These are phyloP conservation scores for Macadamia integrifolia DNA, from an alignment of 164 flowering plant genomes.

Conservation along the genomic window DNA sequence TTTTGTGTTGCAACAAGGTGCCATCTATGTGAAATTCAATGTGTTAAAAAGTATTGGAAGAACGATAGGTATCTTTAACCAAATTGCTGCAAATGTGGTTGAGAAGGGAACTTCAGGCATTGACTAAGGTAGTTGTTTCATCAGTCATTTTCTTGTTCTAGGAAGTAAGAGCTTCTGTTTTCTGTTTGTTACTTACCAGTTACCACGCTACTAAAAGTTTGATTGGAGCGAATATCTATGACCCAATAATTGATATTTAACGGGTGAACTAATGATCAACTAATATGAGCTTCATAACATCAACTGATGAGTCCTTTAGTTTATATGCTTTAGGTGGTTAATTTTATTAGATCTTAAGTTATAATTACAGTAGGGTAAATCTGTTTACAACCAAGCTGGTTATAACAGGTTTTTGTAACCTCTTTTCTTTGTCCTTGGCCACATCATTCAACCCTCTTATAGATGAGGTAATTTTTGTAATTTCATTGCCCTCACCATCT, in stretches of 20 bases:
- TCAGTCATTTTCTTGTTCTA: neutral
- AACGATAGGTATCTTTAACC: slow-evolving; percentile 51
- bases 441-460: no score
- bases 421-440: no score
- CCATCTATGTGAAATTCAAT: slow-evolving; percentile 35
- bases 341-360: no score
- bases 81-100: slow-evolving; percentile 69
- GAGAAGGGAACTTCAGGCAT: slow-evolving; percentile 79
- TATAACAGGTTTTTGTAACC: no score
- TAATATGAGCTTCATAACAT: no score
- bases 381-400: no score
- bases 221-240: neutral
- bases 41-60: slow-evolving; percentile 55
- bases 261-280: neutral
- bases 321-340: no score
- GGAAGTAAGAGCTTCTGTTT: neutral
- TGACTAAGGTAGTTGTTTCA: slow-evolving; percentile 46
- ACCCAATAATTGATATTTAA: neutral
- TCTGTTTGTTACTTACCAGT: neutral
- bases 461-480: no score
- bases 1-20: slow-evolving; percentile 32
- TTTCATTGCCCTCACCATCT: no score
- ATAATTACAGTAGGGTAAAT: no score
- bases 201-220: neutral
- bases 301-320: no score